Evolutionary conservation across 106 monocot genomes (phyloP).

Genomic region (Allium sativum): DNA sequence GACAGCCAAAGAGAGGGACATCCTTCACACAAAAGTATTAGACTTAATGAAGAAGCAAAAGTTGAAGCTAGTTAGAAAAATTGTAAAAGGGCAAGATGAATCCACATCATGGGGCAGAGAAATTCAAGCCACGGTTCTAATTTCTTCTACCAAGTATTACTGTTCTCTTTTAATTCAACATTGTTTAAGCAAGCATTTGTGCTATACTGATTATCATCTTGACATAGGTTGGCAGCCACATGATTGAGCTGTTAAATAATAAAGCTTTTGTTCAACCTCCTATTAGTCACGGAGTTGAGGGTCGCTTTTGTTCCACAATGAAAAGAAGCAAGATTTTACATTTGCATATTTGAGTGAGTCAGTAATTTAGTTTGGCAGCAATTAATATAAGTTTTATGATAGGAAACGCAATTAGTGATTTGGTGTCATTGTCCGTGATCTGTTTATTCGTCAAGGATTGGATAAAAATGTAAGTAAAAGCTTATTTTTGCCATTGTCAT

Average conservation of each 20-base stretch:
- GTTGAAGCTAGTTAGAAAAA: constrained; percentile 48
- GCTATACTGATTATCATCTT: too few species aligned
- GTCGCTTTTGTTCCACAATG: constrained; percentile 49
- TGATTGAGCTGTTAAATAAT: constrained; percentile 78
- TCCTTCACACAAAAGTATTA: constrained; percentile 68
- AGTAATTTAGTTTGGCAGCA: too few species aligned
- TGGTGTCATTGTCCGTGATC: constrained; percentile 96
- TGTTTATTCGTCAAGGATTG: constrained; percentile 79
- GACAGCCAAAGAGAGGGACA: constrained; percentile 40
- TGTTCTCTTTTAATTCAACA: too few species aligned
- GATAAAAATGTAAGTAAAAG: constrained; percentile 78
- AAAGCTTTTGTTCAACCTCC: constrained; percentile 90
- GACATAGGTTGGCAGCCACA: constrained; percentile 83
- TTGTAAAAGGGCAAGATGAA: constrained; percentile 68
- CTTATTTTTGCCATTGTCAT: constrained; percentile 2
- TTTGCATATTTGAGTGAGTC: too few species aligned
- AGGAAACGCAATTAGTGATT: constrained; percentile 57
- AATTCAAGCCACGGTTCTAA: constrained; percentile 59
- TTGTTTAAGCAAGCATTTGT: too few species aligned
- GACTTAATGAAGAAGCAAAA: constrained; percentile 82
- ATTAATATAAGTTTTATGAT: too few species aligned
- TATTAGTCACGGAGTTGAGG: constrained; percentile 54
- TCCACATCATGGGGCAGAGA: constrained; percentile 75
- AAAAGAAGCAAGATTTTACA: constrained; percentile 32
- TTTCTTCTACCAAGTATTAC: too few species aligned